phyloP scores from a whole-genome alignment of 148 eudicot genomes.

The Fagopyrum esculentum region DNA sequence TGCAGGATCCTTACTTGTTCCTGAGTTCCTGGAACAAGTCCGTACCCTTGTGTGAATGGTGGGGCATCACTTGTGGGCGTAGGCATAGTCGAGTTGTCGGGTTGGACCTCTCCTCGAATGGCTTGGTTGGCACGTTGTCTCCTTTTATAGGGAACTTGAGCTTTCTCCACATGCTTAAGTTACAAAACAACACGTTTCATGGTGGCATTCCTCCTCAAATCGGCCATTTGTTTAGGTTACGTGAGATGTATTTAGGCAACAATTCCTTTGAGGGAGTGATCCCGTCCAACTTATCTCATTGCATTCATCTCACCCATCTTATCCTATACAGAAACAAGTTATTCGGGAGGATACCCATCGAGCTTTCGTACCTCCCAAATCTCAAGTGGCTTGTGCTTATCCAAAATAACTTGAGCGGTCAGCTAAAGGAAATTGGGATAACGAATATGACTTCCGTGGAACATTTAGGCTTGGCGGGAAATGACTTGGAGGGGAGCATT shows the following conservation, averaged over 20 bases:
- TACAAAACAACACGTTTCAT: slow-evolving; percentile 11
- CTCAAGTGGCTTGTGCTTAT: too few relatives aligned
- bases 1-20: not conserved
- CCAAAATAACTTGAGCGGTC: too few relatives aligned
- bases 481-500: too few relatives aligned
- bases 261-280: slow-evolving; percentile 23
- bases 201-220: slow-evolving; percentile 24
- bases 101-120: not conserved
- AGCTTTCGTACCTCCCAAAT: not conserved
- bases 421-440: too few relatives aligned
- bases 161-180: slow-evolving; percentile 6
- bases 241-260: not conserved
- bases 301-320: not conserved
- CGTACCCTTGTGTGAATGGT: slow-evolving; percentile 8
- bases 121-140: slow-evolving; percentile 16
- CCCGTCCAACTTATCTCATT: slow-evolving; percentile 1
- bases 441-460: too few relatives aligned
- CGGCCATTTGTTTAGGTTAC: slow-evolving; percentile 20
- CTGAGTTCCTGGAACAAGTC: slow-evolving; percentile 7
- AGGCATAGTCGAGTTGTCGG: slow-evolving; percentile 16
- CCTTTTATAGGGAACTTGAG: slow-evolving; percentile 26
- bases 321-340: too few relatives aligned
- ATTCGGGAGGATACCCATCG: too few relatives aligned
- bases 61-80: slow-evolving; percentile 16
- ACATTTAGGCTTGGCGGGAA: too few relatives aligned